phyloP scores from a whole-genome alignment of 139 green algal genomes.

The Zygnema circumcarinatum region DNA sequence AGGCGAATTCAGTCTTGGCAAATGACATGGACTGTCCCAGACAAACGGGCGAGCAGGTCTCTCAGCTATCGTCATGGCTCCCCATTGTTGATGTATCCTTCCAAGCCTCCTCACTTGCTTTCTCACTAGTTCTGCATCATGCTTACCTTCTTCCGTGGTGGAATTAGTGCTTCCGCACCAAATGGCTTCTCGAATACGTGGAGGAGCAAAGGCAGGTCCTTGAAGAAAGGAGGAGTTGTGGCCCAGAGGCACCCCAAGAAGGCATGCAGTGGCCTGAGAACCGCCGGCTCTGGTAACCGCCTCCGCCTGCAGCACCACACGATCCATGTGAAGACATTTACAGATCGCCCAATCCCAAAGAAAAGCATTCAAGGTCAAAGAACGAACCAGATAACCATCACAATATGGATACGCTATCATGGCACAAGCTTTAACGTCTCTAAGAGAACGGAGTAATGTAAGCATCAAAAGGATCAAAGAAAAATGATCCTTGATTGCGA shows the following conservation, averaged over 20 bases:
- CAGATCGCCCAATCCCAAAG: neutral
- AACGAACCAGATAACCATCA: neutral
- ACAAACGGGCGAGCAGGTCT: no score
- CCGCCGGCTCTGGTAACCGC: slow-evolving; percentile 20
- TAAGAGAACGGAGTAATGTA: no score
- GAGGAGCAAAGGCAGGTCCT: slow-evolving; percentile 53
- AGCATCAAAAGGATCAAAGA: no score
- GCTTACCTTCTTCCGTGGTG: slow-evolving; percentile 49
- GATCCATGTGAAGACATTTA: neutral
- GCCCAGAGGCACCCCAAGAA: slow-evolving; percentile 50
- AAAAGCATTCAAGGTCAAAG: neutral
- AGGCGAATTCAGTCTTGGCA: no score
- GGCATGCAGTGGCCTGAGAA: slow-evolving; percentile 35
- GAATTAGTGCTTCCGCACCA: slow-evolving; percentile 58
- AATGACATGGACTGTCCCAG: no score
- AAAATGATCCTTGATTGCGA: no score
- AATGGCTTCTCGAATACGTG: slow-evolving; percentile 55
- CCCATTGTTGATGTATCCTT: no score
- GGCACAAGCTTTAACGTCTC: no score
- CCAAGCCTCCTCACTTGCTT: no score
- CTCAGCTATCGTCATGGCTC: no score
- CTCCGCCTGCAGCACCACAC: slow-evolving; percentile 32
- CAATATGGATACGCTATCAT: neutral
- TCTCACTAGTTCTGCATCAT: no score
- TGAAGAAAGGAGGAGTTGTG: slow-evolving; percentile 62